Base-by-base conservation (phyloP, 208 protist genomes). In the Trypanosoma conorhini region DNA sequence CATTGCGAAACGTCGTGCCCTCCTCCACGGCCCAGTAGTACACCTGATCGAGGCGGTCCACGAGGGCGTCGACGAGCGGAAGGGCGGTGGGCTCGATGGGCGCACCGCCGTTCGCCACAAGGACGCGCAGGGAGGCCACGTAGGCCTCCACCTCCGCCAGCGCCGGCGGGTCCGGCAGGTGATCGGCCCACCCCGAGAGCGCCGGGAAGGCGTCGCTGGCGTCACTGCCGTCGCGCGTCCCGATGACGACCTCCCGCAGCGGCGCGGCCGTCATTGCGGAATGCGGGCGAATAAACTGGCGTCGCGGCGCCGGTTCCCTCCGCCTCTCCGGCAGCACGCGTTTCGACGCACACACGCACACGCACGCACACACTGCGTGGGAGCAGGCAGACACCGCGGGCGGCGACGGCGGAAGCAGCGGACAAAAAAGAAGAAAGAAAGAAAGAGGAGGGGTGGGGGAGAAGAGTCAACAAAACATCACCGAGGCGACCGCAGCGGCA, bases 1-100 rank as follows among this genome's bases (percentile, higher is more conserved):
- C 67, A 12, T 69, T 55, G 10, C 52, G 35, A 66, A 89, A 88
- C 1, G 74, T 86, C 22, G 70, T 72, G 3, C 69, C 76, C 64
- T 95, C 89, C 67, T 93, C 89, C 21, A 86, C 51, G 15, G 85
- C 85, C 87, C 89, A 95, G 61, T 87, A 87, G 30, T 75, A 70
- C 30, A 95, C 61, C 61, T 86, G 80, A 46, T 89, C 83, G 28
- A 95, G 65, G 19, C 74, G 44, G 51, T 91, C 87, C n/a, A 74
- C 61, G 24, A 91, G 46, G 4, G 30, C 35, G 0, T 54, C 70
- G 31, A 90, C 79, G 13, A 67, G 76, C 5, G 76, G 33, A 52
- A 92, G 61, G 21, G 80, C 79, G 22, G 35, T 69, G 5, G 75
- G 56, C n/a, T 54, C 56, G 28, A 89, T 42, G 8, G 66, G 42